Evolutionary conservation across 2,329 filamentous ascomycete species (phyloP).

Genomic region (Xylariomycetidae sp.): DNA sequence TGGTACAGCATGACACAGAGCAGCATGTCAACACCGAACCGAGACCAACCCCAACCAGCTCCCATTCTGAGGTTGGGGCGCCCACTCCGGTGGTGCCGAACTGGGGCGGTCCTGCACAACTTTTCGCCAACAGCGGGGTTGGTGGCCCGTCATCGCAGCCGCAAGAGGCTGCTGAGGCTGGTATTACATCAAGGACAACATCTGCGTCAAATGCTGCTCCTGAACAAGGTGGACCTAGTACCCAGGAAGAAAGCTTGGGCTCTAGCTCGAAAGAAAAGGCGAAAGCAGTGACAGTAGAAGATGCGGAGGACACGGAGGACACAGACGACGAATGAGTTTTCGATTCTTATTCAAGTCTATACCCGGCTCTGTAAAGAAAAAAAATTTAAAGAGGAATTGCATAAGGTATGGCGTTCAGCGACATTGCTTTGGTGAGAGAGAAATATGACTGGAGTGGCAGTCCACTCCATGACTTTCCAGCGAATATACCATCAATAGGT

Average conservation of each 20-base stretch:
- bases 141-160: constrained; percentile 9
- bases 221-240: no score
- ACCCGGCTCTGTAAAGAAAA: constrained; percentile 17
- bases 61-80: constrained; percentile 39
- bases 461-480: no score
- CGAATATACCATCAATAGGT: no score
- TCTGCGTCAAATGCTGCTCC: constrained; percentile 4
- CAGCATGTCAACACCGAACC: no score
- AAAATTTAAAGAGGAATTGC: no score
- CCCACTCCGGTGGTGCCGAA: constrained; percentile 45
- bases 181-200: constrained; percentile 5
- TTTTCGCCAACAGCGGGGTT: constrained; percentile 34
- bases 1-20: no score
- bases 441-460: no score
- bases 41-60: no score
- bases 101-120: constrained; percentile 47
- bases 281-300: constrained; percentile 26
- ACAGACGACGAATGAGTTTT: constrained; percentile 12
- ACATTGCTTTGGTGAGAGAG: constrained; percentile 17
- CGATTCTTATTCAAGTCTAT: constrained; percentile 6
- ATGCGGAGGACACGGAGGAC: constrained; percentile 18
- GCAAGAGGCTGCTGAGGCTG: constrained; percentile 6
- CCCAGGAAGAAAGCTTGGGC: no score
- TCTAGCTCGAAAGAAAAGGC: constrained; percentile 26
- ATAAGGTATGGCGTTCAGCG: constrained; percentile 28